Conservation (phyloP, 768 basidiomycete genomes). For the Hemileccinum rubropunctum region DNA sequence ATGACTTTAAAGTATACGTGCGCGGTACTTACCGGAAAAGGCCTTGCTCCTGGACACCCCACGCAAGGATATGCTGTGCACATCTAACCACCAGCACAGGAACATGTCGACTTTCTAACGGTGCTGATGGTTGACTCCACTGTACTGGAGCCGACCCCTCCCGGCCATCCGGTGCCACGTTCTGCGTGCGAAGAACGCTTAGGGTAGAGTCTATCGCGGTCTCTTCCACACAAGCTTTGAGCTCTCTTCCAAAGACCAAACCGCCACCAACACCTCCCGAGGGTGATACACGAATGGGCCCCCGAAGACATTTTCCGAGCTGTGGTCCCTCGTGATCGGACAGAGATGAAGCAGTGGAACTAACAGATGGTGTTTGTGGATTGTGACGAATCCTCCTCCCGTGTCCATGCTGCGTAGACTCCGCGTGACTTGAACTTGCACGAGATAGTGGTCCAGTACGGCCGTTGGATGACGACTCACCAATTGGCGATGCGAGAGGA, state of each 20-base stretch:
- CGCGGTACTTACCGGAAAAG: constrained; percentile 67
- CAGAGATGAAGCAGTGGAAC: constrained; percentile 49
- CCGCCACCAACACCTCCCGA: constrained; percentile 41
- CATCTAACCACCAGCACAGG: constrained; percentile 81
- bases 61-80: constrained; percentile 74
- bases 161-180: not conserved
- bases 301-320: constrained; percentile 57
- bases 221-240: constrained; percentile 53
- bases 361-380: constrained; percentile 59
- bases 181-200: constrained; percentile 6
- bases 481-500: constrained; percentile 45
- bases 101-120: constrained; percentile 50
- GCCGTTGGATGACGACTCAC: constrained; percentile 38
- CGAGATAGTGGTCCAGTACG: constrained; percentile 36
- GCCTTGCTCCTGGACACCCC: constrained; percentile 87
- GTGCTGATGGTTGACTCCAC: constrained; percentile 18
- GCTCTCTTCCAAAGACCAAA: constrained; percentile 64
- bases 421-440: constrained; percentile 40
- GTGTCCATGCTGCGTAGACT: constrained; percentile 17
- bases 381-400: constrained; percentile 47
- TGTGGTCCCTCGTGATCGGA: constrained; percentile 49
- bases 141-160: constrained; percentile 1
- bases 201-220: constrained; percentile 45
- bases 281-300: constrained; percentile 40
- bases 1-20: not conserved